These are phyloP conservation scores for Elsinoe fawcettii DNA, from an alignment of 2,329 filamentous ascomycete genomes.

Conservation along the genomic window DNA sequence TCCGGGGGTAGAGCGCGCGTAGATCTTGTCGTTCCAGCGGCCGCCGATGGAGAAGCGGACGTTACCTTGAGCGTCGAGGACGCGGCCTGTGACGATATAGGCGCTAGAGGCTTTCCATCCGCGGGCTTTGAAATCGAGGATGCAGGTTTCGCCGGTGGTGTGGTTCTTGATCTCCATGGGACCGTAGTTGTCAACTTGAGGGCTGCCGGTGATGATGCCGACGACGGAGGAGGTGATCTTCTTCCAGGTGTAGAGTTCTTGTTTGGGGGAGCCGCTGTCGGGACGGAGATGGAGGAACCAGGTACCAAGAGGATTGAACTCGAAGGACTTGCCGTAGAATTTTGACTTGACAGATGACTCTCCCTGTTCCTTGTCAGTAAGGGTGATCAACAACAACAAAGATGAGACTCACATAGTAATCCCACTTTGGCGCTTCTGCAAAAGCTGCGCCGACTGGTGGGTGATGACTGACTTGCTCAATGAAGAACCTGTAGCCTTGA, in stretches of 20 bases:
- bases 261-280: constrained; percentile 46
- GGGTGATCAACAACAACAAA: background rate
- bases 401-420: constrained; percentile 59
- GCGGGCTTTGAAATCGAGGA: constrained; percentile 86
- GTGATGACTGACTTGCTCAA: constrained; percentile 97
- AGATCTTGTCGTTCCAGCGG: constrained; percentile 95
- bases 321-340: constrained; percentile 95
- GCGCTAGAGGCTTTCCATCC: constrained; percentile 94
- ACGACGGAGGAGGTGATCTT: constrained; percentile 97
- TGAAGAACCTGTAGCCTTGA: constrained; percentile 96
- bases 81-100: constrained; percentile 80
- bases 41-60: constrained; percentile 86
- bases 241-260: constrained; percentile 94
- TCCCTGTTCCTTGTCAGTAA: constrained; percentile 46
- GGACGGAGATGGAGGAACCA: constrained; percentile 90
- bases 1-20: constrained; percentile 84
- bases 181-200: constrained; percentile 95
- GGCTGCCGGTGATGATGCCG: constrained; percentile 94
- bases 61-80: constrained; percentile 68
- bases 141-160: constrained; percentile 85
- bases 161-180: constrained; percentile 96
- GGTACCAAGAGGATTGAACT: constrained; percentile 90
- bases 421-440: constrained; percentile 89
- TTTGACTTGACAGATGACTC: constrained; percentile 93
- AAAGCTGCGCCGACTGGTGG: constrained; percentile 88